Percentiles rank a stretch among this genome's conserved stretches.
Conservation (phyloP, 2,329 filamentous ascomycete genomes). For the Aspergillus vadensis region DNA sequence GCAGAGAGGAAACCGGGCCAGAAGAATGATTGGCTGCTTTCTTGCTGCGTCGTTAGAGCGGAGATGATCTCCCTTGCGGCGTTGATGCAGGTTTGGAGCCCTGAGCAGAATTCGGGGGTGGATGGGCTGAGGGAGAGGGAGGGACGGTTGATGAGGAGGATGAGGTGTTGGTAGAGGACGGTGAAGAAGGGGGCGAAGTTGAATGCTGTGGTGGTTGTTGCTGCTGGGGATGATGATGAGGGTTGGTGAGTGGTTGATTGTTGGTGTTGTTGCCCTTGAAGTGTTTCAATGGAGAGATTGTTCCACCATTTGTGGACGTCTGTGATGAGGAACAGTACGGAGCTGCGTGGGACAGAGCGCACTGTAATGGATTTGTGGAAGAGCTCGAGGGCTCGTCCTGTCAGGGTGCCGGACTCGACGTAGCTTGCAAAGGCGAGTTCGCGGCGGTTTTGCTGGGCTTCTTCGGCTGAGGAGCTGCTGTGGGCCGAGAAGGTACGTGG, state of each 20-base stretch:
- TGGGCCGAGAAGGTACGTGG: neutral
- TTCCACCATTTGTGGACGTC: constrained; percentile 50
- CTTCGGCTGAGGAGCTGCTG: neutral
- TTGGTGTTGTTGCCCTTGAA: neutral
- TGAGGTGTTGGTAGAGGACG: constrained; percentile 45
- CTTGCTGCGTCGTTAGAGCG: constrained; percentile 36
- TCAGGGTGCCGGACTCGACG: constrained; percentile 43
- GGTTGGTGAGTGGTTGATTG: neutral
- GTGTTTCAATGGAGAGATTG: constrained; percentile 32
- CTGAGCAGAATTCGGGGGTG: constrained; percentile 44
- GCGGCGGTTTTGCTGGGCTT: constrained; percentile 23
- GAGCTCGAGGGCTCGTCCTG: constrained; percentile 43
- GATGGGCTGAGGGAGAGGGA: constrained; percentile 41
- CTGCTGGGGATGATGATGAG: constrained; percentile 4
- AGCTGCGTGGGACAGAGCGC: constrained; percentile 41
- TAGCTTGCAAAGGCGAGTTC: constrained; percentile 42
- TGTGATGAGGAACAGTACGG: constrained; percentile 41
- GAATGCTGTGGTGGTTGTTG: constrained; percentile 21
- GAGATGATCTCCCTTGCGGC: constrained; percentile 43
- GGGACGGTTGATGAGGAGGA: constrained; percentile 44
- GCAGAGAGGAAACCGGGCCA: constrained; percentile 45
- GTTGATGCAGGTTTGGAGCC: constrained; percentile 44
- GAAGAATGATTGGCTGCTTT: constrained; percentile 39
- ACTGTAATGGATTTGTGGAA: constrained; percentile 48
- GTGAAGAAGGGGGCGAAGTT: constrained; percentile 44